Evolutionary conservation across 2,329 filamentous ascomycete genomes (phyloP), one percentile per base, ranked within the genome.

Genomic region (Raffaelea arxii): DNA sequence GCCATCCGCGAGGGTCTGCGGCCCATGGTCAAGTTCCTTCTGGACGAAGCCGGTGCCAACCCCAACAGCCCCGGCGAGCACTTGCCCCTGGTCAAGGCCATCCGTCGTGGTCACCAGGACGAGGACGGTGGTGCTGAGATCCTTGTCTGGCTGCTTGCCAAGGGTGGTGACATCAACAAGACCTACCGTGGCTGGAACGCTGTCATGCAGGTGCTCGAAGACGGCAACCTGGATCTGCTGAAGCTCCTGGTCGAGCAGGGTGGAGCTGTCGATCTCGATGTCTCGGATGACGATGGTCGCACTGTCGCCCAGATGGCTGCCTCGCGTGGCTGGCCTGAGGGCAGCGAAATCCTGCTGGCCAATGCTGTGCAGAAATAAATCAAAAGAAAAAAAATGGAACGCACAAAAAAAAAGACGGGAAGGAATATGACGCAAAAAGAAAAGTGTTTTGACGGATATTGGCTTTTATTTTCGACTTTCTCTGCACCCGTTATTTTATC

Each of bases 1-100:
- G 50, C 53, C 25, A 48, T 67, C 12, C 45, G 54, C n/a, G 46
- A 58, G 11, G 51, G 77, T 55, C 71, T 72, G 3, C 56, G 66
- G 19, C 75, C 80, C 3, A 67, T 82, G 52, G 58, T 62, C 0
- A 78, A 80, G 0, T 69, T 85, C 0, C 35, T 56, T 38, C 50
- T 57, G 3, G 44, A 54, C 42, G 51, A 55, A 48, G 50, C 52
- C 35, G 49, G 52, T 9, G 55, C 55, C 40, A 35, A 54, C 51
- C 52, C 53, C 44, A 54, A 55, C 50, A 16, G 42, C 3, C 80
- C 82, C 0, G 82, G 82, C 19, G 82, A 86, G 65, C 82, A 86
- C 60, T 64, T 86, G 11, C 82, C 82, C 7, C 72, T 86, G 45
- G 80, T 86, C 59, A 86, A 85, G 61, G 78, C 82, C 2, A 69